A percentile compares a stretch with the other conserved stretches of the same genome.
Evolutionary conservation across 441 rosid genomes (phyloP).

Genomic region (Hura crepitans): DNA sequence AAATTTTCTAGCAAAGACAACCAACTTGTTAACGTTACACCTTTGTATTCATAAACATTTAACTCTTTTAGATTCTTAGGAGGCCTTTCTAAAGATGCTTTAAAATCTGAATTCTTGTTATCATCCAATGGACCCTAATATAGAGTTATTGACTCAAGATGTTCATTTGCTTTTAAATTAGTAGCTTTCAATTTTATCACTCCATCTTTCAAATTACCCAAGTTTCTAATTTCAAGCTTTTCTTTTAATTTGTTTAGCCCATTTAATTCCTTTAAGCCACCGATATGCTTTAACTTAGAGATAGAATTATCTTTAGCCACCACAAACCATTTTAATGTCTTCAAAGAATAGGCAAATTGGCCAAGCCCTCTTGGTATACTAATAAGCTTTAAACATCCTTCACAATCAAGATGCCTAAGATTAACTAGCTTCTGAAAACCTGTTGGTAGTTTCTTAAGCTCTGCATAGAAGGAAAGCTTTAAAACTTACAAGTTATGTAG

Average conservation of each 20-base stretch:
- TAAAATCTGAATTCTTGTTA: not conserved
- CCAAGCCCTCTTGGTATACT: slow-evolving; percentile 29
- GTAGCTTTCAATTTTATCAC: slow-evolving; percentile 11
- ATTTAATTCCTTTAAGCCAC: slow-evolving; percentile 21
- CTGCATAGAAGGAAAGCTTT: not conserved
- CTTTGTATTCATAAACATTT: no score
- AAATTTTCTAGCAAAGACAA: no score
- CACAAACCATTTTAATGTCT: slow-evolving; percentile 14
- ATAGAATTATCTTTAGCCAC: not conserved
- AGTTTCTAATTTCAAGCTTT: not conserved
- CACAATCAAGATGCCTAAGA: slow-evolving; percentile 24
- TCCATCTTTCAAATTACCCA: not conserved
- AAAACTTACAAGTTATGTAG: slow-evolving; percentile 5
- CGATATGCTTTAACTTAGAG: not conserved
- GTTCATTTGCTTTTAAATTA: slow-evolving; percentile 14
- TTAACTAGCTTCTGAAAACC: slow-evolving; percentile 15
- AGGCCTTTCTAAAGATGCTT: no score
- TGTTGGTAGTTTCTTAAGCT: slow-evolving; percentile 20
- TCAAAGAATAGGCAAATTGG: slow-evolving; percentile 16
- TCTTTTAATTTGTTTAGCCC: slow-evolving; percentile 23
- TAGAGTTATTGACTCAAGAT: slow-evolving; percentile 15
- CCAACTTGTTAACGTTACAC: no score
- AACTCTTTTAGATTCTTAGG: no score
- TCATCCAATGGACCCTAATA: not conserved
- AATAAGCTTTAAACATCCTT: slow-evolving; percentile 16